Conservation (phyloP, 2,329 filamentous ascomycete genomes). For the Tothia fuscella region DNA sequence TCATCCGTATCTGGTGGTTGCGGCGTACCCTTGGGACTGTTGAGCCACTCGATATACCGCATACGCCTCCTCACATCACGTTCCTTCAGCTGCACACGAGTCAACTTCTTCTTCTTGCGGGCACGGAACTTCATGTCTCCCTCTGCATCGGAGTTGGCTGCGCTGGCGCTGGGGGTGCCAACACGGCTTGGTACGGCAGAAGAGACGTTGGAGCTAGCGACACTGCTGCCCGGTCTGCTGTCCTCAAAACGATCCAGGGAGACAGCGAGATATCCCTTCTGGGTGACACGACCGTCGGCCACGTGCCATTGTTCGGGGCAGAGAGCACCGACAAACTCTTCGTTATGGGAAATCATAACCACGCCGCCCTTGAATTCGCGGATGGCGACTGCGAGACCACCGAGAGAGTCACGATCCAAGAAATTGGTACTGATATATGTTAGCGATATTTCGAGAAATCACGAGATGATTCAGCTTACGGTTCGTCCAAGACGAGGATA, state of each 20-base stretch:
- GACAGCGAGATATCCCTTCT: slow-evolving; percentile 66
- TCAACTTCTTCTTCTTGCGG: slow-evolving; percentile 98
- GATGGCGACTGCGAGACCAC: slow-evolving; percentile 93
- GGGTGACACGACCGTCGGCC: slow-evolving; percentile 71
- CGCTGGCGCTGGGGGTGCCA: slow-evolving; percentile 13
- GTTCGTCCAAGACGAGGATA: slow-evolving; percentile 85
- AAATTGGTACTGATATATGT: slow-evolving; percentile 66
- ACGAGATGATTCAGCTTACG: not conserved
- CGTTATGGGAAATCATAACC: slow-evolving; percentile 98
- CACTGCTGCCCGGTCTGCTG: slow-evolving; percentile 50
- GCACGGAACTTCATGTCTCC: slow-evolving; percentile 76
- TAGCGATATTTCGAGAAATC: not conserved
- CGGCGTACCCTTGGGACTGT: slow-evolving; percentile 47
- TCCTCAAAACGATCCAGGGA: slow-evolving; percentile 81
- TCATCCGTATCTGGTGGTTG: slow-evolving; percentile 29
- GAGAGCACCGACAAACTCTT: slow-evolving; percentile 93
- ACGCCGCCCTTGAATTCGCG: slow-evolving; percentile 97
- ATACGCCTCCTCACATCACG: slow-evolving; percentile 74
- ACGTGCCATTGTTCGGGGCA: slow-evolving; percentile 97
- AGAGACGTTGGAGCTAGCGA: slow-evolving; percentile 33
- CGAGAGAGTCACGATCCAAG: slow-evolving; percentile 93
- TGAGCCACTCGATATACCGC: slow-evolving; percentile 69
- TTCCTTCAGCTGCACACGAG: slow-evolving; percentile 91
- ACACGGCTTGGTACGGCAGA: slow-evolving; percentile 24
- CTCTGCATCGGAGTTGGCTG: slow-evolving; percentile 49